Base-by-base conservation (phyloP, 208 protist genomes). In the Wallacemonas sp. region DNA sequence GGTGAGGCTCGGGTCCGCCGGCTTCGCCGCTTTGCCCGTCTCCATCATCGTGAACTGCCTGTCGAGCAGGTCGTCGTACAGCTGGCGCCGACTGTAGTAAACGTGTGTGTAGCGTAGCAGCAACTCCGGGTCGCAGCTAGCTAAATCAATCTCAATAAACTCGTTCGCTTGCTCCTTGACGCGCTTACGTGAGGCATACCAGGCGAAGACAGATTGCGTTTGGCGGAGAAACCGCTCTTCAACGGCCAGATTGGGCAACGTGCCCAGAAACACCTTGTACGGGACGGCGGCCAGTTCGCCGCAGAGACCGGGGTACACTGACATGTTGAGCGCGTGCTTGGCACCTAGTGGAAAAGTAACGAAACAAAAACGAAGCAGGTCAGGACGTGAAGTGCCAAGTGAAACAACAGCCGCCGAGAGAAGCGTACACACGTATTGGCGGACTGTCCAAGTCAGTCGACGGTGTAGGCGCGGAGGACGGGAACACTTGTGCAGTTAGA, bases 131-230 rank as follows among this genome's bases (percentile, higher is more conserved):
- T 96, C 91, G 59, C 83, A 92, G 34, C 83, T 83, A 55, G 83
- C 85, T 27, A 93, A 71, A 61, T 96, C 91, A 59, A 96, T 79
- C 63, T 96, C 91, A 26, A 96, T 78, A 58, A 91, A 96, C 62
- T 92, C 83, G 60, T 84, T 96, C 36, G 83, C 86, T 68, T 93
- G 87, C 76, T 96, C 87, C 71, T 89, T 92, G 36, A 96, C 83
- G 22, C 81, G 85, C 70, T 90, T 92, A 32, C 91, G 83, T 1
- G 78, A 87, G 19, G 73, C 74, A 64, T 92, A 93, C 87, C 91
- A 96, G 41, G 91, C 75, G 65, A 86, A 84, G 12, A 96, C 83
- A 8, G 87, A 70, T 64, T 92, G 87, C 50, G 93, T 34, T 42
- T 96, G 87, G 2, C 91, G 73, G 15, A 92, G 60, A 53, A 93